A percentile compares a stretch with the other conserved stretches of the same genome.
These are phyloP conservation scores for Populus euphratica DNA, from an alignment of 345 rosid species.

Conservation along the genomic window DNA sequence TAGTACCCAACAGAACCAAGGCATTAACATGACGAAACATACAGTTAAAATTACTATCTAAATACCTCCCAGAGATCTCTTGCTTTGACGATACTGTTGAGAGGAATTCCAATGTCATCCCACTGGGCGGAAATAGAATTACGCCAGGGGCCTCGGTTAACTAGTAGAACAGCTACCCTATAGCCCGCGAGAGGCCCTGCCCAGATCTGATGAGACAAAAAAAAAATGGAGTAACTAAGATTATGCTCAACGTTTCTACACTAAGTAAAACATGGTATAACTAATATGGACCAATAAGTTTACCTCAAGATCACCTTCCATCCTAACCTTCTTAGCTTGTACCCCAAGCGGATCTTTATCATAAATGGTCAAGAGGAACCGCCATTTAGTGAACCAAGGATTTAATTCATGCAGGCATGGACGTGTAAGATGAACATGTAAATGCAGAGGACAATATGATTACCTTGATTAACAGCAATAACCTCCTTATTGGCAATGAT, in stretches of 20 bases:
- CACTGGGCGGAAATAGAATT: conserved; percentile 20
- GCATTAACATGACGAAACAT: no score
- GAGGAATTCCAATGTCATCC: conserved; percentile 29
- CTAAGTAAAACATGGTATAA: not conserved
- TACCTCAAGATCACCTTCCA: conserved; percentile 42
- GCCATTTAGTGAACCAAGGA: not conserved
- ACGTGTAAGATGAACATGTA: not conserved
- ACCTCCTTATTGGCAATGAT: conserved; percentile 70
- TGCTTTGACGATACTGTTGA: conserved; percentile 8
- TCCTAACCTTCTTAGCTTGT: conserved; percentile 53
- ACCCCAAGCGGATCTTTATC: conserved; percentile 37
- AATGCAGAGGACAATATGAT: not conserved
- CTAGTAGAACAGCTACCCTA: conserved; percentile 18
- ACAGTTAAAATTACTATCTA: not conserved
- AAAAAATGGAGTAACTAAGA: not conserved
- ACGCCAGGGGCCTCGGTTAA: conserved; percentile 20
- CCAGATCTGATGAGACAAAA: conserved; percentile 17
- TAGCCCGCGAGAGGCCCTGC: conserved; percentile 30
- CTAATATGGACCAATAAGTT: not conserved
- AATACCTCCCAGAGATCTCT: conserved; percentile 33
- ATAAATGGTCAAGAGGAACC: not conserved
- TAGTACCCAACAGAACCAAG: not conserved
- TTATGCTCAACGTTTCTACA: not conserved
- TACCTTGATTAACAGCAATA: conserved; percentile 82
- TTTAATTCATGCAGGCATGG: not conserved